Evolutionary conservation across 2,329 filamentous ascomycete genomes (phyloP).

Genomic region (Microcera coccophila): DNA sequence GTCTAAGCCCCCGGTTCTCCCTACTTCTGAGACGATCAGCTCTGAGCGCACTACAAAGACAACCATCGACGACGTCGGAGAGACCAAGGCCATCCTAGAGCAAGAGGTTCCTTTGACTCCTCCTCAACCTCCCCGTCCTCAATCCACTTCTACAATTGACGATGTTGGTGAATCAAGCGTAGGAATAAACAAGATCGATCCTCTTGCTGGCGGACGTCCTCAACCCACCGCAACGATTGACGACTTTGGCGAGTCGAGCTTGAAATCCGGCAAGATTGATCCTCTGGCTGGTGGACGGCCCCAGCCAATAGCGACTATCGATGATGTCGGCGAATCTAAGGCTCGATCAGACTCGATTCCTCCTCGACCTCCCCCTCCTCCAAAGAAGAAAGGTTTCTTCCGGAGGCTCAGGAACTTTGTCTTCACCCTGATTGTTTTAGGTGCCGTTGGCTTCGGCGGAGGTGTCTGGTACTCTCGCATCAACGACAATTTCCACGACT

Average conservation of each 20-base stretch:
- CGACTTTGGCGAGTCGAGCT: constrained; percentile 14
- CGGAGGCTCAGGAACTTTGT: constrained; percentile 75
- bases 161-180: constrained; percentile 15
- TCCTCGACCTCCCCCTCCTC: constrained; percentile 34
- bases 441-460: constrained; percentile 75
- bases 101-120: constrained; percentile 32
- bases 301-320: constrained; percentile 12
- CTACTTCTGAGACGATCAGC: constrained; percentile 50
- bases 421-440: constrained; percentile 70
- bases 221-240: constrained; percentile 12
- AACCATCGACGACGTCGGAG: constrained; percentile 33
- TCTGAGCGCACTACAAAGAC: constrained; percentile 44
- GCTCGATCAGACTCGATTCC: constrained; percentile 9
- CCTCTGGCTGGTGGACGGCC: constrained; percentile 8
- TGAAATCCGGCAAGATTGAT: constrained; percentile 8
- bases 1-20: constrained; percentile 49
- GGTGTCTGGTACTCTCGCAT: constrained; percentile 90
- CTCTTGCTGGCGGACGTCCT: constrained; percentile 9
- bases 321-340: constrained; percentile 20
- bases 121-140: constrained; percentile 19
- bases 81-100: constrained; percentile 39
- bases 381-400: constrained; percentile 61
- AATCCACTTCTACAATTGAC: constrained; percentile 14
- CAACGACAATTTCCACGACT: constrained; percentile 98
- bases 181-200: constrained; percentile 7